Base-by-base conservation (phyloP, 2,329 filamentous ascomycete species). In the Penicillium griseofulvum region DNA sequence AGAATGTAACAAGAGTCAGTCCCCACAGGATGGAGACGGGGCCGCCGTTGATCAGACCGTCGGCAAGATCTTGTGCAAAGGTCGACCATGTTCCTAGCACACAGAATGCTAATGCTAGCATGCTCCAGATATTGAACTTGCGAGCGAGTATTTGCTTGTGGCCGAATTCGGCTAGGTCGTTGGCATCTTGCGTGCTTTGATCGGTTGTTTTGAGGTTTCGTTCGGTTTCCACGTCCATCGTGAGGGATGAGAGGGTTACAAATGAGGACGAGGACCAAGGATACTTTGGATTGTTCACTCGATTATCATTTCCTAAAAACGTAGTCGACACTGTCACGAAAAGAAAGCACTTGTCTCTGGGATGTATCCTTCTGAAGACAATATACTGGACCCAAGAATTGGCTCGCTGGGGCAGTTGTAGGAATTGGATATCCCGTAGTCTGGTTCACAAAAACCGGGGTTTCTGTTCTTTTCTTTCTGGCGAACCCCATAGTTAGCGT, bases 61-160 rank as follows among this genome's bases (percentile, higher is more conserved):
- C 80, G 38, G 73, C 72, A 3, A 80, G 69, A 38, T 74, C 77
- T 63, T 83, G 80, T 0, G 82, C 82, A 52, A 83, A 81, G 1
- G 81, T 83, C 0, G 80, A 80, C 78, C 81, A 84, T 8, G 82
- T 84, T 50, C 82, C 65, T 24, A 84, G 69, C 7, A 84, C 80
- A 44, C 76, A 81, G 56, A 84, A 83, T 42, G 81, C 79, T 22
- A 84, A 74, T 16, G 80, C 78, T 12, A 84, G 72, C 80, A 85
- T 83, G 66, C 80, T 83, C 77, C 76, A 79, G 11, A 78, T 66
- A 61, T 75, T 76, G 67, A 84, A 84, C 60, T 83, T 76, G 26
- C 75, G 73, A 8, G 67, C 65, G 3, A 78, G 67, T 45, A 68
- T 71, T 64, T 77, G 72, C 59, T 71, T 66, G 57, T 77, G 75